Conservation (phyloP, 768 basidiomycete genomes). For the Mycena haematopus region DNA sequence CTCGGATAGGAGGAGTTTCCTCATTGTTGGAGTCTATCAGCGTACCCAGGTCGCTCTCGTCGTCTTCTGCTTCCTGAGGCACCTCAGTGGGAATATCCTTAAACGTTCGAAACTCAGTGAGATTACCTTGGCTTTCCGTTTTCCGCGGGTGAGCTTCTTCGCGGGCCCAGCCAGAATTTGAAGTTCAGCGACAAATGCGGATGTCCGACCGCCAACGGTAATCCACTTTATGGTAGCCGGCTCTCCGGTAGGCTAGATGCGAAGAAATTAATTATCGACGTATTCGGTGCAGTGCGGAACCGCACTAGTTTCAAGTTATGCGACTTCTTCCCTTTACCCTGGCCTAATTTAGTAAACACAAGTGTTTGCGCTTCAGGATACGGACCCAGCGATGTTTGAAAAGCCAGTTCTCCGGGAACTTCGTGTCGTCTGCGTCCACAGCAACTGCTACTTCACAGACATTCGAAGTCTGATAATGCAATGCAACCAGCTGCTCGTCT, state of each 20-base stretch:
- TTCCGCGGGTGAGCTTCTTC: constrained; percentile 15
- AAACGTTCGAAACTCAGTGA: constrained; percentile 11
- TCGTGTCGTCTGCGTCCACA: constrained; percentile 70
- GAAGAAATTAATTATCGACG: constrained; percentile 10
- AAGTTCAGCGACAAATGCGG: constrained; percentile 71
- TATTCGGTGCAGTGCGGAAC: constrained; percentile 3
- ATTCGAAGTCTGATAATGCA: constrained; percentile 59
- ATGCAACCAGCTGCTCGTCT: constrained; percentile 50
- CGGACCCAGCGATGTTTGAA: constrained; percentile 74
- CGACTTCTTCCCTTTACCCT: constrained; percentile 68
- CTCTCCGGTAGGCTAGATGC: constrained; percentile 64
- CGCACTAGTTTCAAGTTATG: constrained; percentile 55
- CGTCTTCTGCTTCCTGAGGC: constrained; percentile 24
- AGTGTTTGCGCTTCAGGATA: background rate
- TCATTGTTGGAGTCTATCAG: constrained; percentile 33
- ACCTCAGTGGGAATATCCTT: constrained; percentile 11
- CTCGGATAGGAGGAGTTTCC: constrained; percentile 15
- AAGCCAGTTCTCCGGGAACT: constrained; percentile 73
- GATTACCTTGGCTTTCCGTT: constrained; percentile 29
- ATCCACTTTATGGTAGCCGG: constrained; percentile 78
- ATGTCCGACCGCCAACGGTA: constrained; percentile 79
- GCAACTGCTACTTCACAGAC: constrained; percentile 69
- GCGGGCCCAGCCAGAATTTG: constrained; percentile 46
- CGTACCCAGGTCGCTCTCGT: constrained; percentile 32
- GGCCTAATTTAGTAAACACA: constrained; percentile 27